These are phyloP conservation scores for Beauveria varroae DNA, from an alignment of 2,329 filamentous ascomycete species.

Conservation along the genomic window DNA sequence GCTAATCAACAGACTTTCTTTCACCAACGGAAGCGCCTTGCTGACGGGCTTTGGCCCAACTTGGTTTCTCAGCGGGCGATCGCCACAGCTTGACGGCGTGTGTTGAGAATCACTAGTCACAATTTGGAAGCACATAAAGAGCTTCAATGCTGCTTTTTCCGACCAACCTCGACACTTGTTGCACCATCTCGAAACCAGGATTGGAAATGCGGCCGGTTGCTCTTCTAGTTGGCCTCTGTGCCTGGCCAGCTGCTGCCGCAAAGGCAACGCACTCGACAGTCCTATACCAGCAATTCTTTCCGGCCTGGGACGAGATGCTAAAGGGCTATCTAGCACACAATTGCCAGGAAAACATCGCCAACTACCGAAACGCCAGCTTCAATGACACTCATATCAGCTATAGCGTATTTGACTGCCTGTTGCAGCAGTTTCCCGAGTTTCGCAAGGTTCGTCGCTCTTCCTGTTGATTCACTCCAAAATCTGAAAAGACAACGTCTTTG, in stretches of 20 bases:
- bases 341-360: background rate
- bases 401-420: background rate
- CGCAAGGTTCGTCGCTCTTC: background rate
- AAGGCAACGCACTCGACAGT: background rate
- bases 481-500: background rate
- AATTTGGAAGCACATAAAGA: background rate
- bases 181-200: too few relatives aligned
- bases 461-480: too few relatives aligned
- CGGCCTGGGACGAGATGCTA: background rate
- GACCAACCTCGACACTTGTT: too few relatives aligned
- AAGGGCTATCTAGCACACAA: background rate
- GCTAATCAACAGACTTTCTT: background rate
- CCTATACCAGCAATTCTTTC: constrained; percentile 1
- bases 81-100: background rate
- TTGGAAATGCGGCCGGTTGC: background rate
- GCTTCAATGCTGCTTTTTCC: background rate
- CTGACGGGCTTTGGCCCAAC: background rate
- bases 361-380: constrained; percentile 2
- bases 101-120: background rate
- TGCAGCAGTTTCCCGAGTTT: constrained; percentile 3
- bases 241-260: background rate
- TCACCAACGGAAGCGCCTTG: background rate
- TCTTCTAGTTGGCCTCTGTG: background rate
- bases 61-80: background rate
- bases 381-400: background rate